Evolutionary conservation across 2,329 filamentous ascomycete species (phyloP).

Genomic region (Monilinia vaccinii-corymbosi): DNA sequence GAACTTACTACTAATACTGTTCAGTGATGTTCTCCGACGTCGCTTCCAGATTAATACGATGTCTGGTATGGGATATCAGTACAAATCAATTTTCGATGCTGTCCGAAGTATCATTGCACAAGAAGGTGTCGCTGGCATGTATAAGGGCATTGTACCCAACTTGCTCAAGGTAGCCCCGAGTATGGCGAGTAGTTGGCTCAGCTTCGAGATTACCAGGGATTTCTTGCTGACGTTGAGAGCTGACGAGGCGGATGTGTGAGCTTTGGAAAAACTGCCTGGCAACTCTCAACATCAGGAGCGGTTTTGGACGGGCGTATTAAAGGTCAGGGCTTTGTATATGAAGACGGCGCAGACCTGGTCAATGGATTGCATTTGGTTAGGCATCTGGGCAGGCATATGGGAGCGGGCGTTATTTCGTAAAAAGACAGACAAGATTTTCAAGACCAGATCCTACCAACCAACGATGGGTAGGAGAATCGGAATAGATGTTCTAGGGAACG

Average conservation of each 20-base stretch:
- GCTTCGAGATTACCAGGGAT: constrained; percentile 89
- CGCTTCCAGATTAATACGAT: constrained; percentile 99
- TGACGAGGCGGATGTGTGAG: constrained; percentile 23
- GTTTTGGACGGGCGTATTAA: constrained; percentile 5
- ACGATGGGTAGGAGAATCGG: constrained; percentile 13
- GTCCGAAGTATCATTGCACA: constrained; percentile 71
- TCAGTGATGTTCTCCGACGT: constrained; percentile 79
- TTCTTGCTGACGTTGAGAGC: constrained; percentile 59
- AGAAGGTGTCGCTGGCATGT: constrained; percentile 77
- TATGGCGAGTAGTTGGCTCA: constrained; percentile 98
- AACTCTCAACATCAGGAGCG: background rate
- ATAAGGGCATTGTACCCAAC: constrained; percentile 94
- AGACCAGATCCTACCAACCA: constrained; percentile 11
- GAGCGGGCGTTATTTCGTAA: constrained; percentile 25
- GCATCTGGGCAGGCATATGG: constrained; percentile 25
- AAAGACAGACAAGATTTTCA: constrained; percentile 20
- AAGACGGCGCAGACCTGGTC: constrained; percentile 12
- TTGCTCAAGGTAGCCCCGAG: constrained; percentile 94
- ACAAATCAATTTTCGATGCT: constrained; percentile 79
- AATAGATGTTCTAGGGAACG: constrained; percentile 11
- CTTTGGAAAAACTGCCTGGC: background rate
- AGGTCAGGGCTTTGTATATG: constrained; percentile 27
- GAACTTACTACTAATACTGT: constrained; percentile 15
- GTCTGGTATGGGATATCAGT: constrained; percentile 95
- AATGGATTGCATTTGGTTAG: constrained; percentile 21